Base-by-base conservation (phyloP, 495 filamentous ascomycete species). In the Acidiella bohemica region DNA sequence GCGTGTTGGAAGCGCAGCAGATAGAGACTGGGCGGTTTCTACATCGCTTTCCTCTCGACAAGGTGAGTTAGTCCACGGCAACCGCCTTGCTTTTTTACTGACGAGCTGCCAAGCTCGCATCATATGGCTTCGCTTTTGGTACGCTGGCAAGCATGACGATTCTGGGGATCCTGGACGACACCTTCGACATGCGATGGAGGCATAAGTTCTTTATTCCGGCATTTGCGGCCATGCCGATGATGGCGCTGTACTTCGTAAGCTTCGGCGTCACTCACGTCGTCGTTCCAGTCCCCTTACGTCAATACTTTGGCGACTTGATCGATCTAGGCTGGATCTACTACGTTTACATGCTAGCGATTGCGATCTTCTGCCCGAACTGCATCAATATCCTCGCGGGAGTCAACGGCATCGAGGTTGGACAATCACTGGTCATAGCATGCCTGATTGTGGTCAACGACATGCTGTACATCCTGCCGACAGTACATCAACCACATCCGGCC, bases 361-460 rank as follows among this genome's bases (percentile, higher is more conserved):
- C 86, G 51, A 96, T 97, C 40, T 97, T 97, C 63, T 88, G 82
- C 50, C 86, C 90, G 4, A 96, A 99, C 60, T 82, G 84, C 56
- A 99, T 99, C 69, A 99, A 99, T 66, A 99, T 99, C 63, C 65
- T 96, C 2, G 90, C 90, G 5, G 90, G 90, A 8, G 83, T 99
- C 53, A 99, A 99, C 60, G 90, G 90, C 9, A 86, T 99, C 47
- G 90, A 99, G 58, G 92, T 96, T 33, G 70, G 79, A 3, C 90
- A 99, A 60, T 94, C 86, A 18, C 68, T 96, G 20, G 78, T 94
- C 42, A 90, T 99, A 53, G 87, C 85, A 14, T 57, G 76, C 25
- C 69, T 95, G 19, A 70, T 99, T 37, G 71, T 81, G 16, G 60
- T 84, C 47, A 96, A 96, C 60, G 90, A 96, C 58, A 53, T 63